A percentile compares a stretch with the other conserved stretches of the same genome.
Evolutionary conservation across 371 early-diverging fungal genomes (phyloP).

Genomic region (Lichtheimia ramosa): DNA sequence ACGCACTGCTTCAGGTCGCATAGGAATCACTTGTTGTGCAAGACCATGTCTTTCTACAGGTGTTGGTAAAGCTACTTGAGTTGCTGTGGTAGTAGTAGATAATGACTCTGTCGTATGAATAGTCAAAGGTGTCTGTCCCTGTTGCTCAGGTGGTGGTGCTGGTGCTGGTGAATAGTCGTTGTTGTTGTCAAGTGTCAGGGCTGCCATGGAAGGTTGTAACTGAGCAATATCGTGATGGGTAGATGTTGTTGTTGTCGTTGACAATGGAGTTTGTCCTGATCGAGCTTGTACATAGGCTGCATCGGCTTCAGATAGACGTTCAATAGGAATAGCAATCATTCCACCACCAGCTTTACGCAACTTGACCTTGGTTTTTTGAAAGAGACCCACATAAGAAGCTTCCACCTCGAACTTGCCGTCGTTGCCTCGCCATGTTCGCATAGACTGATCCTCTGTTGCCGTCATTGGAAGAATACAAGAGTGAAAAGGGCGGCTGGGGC

Average conservation of each 20-base stretch:
- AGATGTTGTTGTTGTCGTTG: not conserved
- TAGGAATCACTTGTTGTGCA: conserved; percentile 19
- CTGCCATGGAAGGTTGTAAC: not conserved
- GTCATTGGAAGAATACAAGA: too few relatives aligned
- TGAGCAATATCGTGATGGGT: not conserved
- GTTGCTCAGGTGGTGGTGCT: not conserved
- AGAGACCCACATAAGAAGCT: conserved; percentile 34
- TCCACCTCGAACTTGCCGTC: conserved; percentile 41
- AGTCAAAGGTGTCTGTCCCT: not conserved
- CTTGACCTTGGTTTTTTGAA: conserved; percentile 43
- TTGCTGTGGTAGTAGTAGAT: too few relatives aligned
- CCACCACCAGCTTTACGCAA: conserved; percentile 34
- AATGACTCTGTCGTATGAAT: too few relatives aligned
- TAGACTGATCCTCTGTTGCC: too few relatives aligned
- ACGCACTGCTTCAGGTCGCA: conserved; percentile 18
- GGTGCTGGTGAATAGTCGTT: not conserved
- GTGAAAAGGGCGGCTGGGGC: too few relatives aligned
- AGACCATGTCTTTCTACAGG: conserved; percentile 8
- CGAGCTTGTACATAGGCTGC: conserved; percentile 27
- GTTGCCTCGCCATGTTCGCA: conserved; percentile 27
- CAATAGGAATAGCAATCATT: conserved; percentile 40
- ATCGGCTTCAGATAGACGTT: conserved; percentile 31
- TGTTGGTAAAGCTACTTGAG: conserved; percentile 1
- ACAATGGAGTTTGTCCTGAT: not conserved
- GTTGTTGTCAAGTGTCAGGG: not conserved